A percentile compares a stretch with the other conserved stretches of the same genome.
phyloP scores from a whole-genome alignment of 371 early-diverging fungal genomes.

The Scutellospora calospora region DNA sequence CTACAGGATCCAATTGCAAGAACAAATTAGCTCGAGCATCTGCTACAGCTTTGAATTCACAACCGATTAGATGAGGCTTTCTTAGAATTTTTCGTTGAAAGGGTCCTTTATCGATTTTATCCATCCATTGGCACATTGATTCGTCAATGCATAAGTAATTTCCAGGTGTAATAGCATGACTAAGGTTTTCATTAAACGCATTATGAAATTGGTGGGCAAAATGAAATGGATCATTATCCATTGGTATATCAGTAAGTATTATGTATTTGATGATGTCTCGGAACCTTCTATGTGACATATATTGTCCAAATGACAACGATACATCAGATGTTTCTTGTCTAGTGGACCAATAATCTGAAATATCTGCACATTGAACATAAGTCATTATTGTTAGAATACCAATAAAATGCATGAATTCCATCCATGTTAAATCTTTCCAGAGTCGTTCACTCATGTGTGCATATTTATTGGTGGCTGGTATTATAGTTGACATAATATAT shows the following conservation, averaged over 20 bases:
- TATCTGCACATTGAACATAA: neutral
- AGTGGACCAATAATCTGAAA: neutral
- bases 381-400: neutral
- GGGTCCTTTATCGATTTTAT: constrained; percentile 32
- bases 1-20: constrained; percentile 29
- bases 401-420: neutral
- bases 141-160: constrained; percentile 42
- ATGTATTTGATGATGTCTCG: neutral
- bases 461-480: neutral
- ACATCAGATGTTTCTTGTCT: neutral
- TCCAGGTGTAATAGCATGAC: neutral
- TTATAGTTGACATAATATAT: neutral
- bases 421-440: neutral
- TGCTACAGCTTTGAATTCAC: constrained; percentile 44
- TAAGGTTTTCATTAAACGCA: constrained; percentile 3
- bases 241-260: neutral
- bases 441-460: neutral
- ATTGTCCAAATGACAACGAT: neutral
- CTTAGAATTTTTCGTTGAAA: constrained; percentile 43
- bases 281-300: neutral
- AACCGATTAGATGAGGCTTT: constrained; percentile 44
- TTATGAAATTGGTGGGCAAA: neutral
- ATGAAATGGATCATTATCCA: constrained; percentile 4
- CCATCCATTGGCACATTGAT: constrained; percentile 46
- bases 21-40: constrained; percentile 27